phyloP scores from a whole-genome alignment of 2,329 filamentous ascomycete genomes.

The Botrytis medusae region DNA sequence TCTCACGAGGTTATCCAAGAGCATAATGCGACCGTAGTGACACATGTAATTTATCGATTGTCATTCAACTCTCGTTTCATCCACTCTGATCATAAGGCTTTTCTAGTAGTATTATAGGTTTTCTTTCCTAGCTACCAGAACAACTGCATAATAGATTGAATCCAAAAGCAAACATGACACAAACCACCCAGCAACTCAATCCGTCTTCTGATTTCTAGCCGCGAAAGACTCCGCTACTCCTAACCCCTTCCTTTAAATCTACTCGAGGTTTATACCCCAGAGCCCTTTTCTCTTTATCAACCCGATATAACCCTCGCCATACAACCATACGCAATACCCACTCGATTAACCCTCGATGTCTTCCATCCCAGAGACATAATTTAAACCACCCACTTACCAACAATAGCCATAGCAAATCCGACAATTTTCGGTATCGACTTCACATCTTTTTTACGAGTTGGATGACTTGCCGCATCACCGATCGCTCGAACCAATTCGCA shows the following conservation, averaged over 20 bases:
- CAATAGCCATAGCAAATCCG: constrained; percentile 20
- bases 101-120: not conserved
- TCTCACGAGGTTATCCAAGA: not conserved
- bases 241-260: not conserved
- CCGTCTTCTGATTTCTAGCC: not conserved
- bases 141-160: not conserved
- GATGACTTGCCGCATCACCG: constrained; percentile 21
- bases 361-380: constrained; percentile 20
- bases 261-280: not conserved
- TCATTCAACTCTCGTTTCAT: not conserved
- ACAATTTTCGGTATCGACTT: constrained; percentile 21
- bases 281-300: not conserved
- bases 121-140: not conserved
- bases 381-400: constrained; percentile 29
- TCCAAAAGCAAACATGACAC: not conserved
- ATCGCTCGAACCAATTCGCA: constrained; percentile 26
- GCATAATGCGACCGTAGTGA: not conserved
- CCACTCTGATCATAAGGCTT: not conserved
- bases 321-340: not conserved
- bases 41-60: not conserved
- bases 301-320: not conserved
- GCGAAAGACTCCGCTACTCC: not conserved
- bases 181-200: not conserved
- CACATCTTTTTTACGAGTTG: constrained; percentile 19
- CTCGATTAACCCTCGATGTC: not conserved